phyloP scores from a whole-genome alignment of 2,329 filamentous ascomycete species.

The Stachybotrys elegans region DNA sequence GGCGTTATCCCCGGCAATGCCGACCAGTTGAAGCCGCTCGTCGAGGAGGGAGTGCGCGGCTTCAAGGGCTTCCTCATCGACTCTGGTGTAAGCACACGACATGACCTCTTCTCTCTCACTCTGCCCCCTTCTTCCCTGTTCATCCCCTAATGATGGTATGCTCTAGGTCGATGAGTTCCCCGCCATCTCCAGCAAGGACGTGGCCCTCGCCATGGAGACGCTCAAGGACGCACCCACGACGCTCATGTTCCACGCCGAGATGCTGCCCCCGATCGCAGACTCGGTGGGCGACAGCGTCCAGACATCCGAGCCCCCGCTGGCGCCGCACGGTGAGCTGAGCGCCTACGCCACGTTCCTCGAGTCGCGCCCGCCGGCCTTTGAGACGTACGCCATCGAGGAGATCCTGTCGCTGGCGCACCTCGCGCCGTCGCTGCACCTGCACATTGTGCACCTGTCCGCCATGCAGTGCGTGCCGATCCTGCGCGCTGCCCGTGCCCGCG shows the following conservation, averaged over 20 bases:
- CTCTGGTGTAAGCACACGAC: slow-evolving; percentile 86
- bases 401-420: slow-evolving; percentile 77
- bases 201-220: slow-evolving; percentile 72
- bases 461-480: slow-evolving; percentile 81
- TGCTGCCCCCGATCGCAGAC: slow-evolving; percentile 81
- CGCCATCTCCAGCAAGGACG: slow-evolving; percentile 75
- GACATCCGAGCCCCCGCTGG: slow-evolving; percentile 61
- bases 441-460: slow-evolving; percentile 93
- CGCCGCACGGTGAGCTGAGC: slow-evolving; percentile 66
- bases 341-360: slow-evolving; percentile 87
- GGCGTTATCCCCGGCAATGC: slow-evolving; percentile 90
- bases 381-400: slow-evolving; percentile 84
- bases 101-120: too few relatives aligned
- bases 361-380: slow-evolving; percentile 82
- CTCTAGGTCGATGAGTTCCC: slow-evolving; percentile 88
- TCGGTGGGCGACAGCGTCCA: slow-evolving; percentile 77
- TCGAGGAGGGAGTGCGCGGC: slow-evolving; percentile 81
- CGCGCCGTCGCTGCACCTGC: slow-evolving; percentile 77
- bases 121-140: too few relatives aligned
- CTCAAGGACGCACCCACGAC: slow-evolving; percentile 80
- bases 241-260: slow-evolving; percentile 98
- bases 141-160: too few relatives aligned
- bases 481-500: slow-evolving; percentile 63
- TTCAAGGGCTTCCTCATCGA: slow-evolving; percentile 99
- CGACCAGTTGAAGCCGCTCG: slow-evolving; percentile 70